These are phyloP conservation scores for Lactifluus rugatus DNA, from an alignment of 768 basidiomycete genomes.

Conservation along the genomic window DNA sequence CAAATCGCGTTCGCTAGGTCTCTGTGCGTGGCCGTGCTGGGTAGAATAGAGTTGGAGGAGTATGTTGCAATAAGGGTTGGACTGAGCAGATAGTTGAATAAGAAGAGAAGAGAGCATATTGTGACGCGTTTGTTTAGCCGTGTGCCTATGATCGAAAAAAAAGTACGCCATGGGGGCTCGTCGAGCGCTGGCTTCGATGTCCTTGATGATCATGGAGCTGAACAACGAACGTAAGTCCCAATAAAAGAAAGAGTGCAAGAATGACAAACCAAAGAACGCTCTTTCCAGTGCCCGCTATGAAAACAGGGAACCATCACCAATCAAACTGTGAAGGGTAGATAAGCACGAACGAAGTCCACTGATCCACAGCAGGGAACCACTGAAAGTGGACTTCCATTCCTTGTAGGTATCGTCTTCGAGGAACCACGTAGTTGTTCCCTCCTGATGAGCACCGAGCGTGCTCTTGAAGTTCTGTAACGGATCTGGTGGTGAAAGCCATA, in stretches of 20 bases:
- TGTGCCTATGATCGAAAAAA: background rate
- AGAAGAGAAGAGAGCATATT: background rate
- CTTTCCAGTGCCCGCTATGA: slow-evolving; percentile 3
- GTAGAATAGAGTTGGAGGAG: background rate
- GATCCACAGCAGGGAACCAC: background rate
- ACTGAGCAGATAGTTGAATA: background rate
- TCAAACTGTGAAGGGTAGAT: background rate
- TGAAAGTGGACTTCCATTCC: background rate
- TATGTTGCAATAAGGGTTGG: background rate
- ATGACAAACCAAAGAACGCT: background rate
- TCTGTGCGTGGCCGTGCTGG: background rate
- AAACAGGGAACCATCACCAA: background rate
- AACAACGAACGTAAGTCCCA: background rate
- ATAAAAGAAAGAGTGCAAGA: background rate
- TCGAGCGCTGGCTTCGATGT: background rate
- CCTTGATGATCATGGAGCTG: slow-evolving; percentile 1
- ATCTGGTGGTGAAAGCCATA: too few species aligned
- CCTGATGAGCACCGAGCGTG: too few species aligned
- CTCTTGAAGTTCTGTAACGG: too few species aligned
- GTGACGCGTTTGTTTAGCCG: background rate
- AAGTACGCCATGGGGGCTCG: background rate
- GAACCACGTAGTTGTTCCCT: background rate
- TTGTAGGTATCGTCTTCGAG: background rate
- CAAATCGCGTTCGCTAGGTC: background rate
- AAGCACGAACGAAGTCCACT: slow-evolving; percentile 1